Evolutionary conservation across 495 filamentous ascomycete species (phyloP), one percentile per base, ranked within the genome.

Genomic region (Aspergillus bridgeri): DNA sequence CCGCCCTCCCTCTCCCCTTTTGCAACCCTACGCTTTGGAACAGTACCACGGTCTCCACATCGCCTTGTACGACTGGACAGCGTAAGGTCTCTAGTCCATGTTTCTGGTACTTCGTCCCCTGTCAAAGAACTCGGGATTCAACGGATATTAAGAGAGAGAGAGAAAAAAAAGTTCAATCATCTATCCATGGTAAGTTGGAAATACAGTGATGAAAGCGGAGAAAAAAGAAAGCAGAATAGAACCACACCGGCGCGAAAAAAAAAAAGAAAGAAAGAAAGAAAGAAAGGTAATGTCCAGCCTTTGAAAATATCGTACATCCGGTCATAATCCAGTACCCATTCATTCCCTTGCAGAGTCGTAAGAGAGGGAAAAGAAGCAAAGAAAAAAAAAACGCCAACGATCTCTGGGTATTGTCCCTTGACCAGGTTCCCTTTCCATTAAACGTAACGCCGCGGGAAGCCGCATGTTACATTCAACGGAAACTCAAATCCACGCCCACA

Each of bases 351-450:
- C 9, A 18, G 6, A n/a, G 20, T 15, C 6, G 6, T 2, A 6
- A 29, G 27, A 29, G 11, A 6, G 27, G 25, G 7, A 47, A 47
- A 17, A 21, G 7, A 23, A 47, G 17, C 4, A 47, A 47, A 47
- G 1, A 2, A 47, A 47, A 21, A 2, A 47, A 15, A 20, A 47
- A 50, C 48, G 48, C 48, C 48, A 22, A 50, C 48, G 48, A 50
- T 22, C 48, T 23, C 48, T 25, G 48, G 48, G 48, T 50, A 50
- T 50, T 50, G 48, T 47, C 48, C 48, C 48, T 27, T 23, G 48
- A 50, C 33, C 33, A 13, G 9, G 8, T 38, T 47, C 44, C 44
- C 44, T 47, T 6, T 20, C 44, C 33, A 7, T 27, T 38, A 13
- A 38, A 38, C 33, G 33, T 15, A 38, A 38, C 33, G 7, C 33